Evolutionary conservation across 768 basidiomycete genomes (phyloP).

Genomic region (Collybiopsis confluens): DNA sequence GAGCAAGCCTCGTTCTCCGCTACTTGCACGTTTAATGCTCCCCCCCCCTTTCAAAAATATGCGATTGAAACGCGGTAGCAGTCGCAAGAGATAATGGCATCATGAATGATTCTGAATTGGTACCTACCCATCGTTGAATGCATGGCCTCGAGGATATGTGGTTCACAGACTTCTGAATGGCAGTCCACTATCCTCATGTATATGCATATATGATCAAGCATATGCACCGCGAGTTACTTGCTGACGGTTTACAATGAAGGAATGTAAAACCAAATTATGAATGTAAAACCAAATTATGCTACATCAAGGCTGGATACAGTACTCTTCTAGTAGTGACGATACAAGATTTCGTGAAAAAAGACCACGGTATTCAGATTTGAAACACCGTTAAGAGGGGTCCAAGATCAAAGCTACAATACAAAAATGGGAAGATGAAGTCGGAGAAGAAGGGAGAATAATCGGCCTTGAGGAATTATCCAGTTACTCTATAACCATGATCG

Average conservation of each 20-base stretch:
- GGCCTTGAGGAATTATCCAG: too few relatives aligned
- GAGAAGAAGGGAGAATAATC: not conserved
- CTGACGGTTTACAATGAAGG: too few relatives aligned
- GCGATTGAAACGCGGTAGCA: too few relatives aligned
- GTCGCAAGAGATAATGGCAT: too few relatives aligned
- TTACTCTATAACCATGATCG: too few relatives aligned
- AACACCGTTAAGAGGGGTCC: not conserved
- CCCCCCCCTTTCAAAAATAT: too few relatives aligned
- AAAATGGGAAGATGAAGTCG: not conserved
- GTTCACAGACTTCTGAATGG: too few relatives aligned
- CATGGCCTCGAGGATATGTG: too few relatives aligned
- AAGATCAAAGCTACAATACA: slow-evolving; percentile 2
- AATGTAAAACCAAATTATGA: not conserved
- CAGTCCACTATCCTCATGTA: not conserved
- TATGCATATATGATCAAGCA: not conserved
- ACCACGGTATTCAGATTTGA: slow-evolving; percentile 1
- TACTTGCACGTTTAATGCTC: too few relatives aligned
- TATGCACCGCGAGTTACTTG: not conserved
- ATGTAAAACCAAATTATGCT: slow-evolving; percentile 3
- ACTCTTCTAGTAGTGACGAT: not conserved
- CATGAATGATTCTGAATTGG: too few relatives aligned
- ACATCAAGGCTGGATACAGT: slow-evolving; percentile 1
- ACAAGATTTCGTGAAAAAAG: not conserved
- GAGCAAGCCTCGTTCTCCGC: too few relatives aligned
- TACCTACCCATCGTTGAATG: too few relatives aligned